phyloP scores from a whole-genome alignment of 495 filamentous ascomycete species.

The Talaromyces thailandensis region DNA sequence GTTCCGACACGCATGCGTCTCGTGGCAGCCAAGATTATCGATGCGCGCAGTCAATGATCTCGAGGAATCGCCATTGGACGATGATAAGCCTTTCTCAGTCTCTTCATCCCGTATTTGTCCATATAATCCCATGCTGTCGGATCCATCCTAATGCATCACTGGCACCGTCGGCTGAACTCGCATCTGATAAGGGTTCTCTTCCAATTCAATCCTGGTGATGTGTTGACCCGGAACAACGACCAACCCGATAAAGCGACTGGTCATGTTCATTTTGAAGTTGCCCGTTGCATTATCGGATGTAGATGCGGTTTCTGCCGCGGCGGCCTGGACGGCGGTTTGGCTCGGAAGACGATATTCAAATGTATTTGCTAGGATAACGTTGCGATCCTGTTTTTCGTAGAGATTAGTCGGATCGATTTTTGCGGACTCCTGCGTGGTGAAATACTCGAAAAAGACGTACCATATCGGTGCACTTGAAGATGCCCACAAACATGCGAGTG shows the following conservation, averaged over 20 bases:
- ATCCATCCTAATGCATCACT: not conserved
- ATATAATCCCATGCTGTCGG: not conserved
- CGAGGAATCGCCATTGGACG: not conserved
- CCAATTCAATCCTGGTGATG: slow-evolving; percentile 81
- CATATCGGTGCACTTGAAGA: slow-evolving; percentile 90
- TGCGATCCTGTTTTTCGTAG: slow-evolving; percentile 51
- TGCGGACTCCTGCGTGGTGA: not conserved
- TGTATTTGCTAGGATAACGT: slow-evolving; percentile 76
- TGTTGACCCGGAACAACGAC: slow-evolving; percentile 83
- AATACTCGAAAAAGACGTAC: slow-evolving; percentile 35
- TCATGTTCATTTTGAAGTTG: slow-evolving; percentile 58
- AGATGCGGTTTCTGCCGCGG: slow-evolving; percentile 28
- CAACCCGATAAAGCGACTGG: slow-evolving; percentile 75
- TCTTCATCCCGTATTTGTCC: not conserved
- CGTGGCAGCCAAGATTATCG: not conserved
- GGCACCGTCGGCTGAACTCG: not conserved
- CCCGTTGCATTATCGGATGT: slow-evolving; percentile 14
- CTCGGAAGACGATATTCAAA: slow-evolving; percentile 79
- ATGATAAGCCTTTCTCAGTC: not conserved
- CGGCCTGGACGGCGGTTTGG: slow-evolving; percentile 35
- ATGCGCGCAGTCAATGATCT: not conserved
- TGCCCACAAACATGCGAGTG: slow-evolving; percentile 77
- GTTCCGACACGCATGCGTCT: not conserved
- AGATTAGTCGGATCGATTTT: no score
- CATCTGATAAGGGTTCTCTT: slow-evolving; percentile 41